Evolutionary conservation across 2,329 filamentous ascomycete genomes (phyloP), one percentile per base, ranked within the genome.

Genomic region (Thelonectria rubi): DNA sequence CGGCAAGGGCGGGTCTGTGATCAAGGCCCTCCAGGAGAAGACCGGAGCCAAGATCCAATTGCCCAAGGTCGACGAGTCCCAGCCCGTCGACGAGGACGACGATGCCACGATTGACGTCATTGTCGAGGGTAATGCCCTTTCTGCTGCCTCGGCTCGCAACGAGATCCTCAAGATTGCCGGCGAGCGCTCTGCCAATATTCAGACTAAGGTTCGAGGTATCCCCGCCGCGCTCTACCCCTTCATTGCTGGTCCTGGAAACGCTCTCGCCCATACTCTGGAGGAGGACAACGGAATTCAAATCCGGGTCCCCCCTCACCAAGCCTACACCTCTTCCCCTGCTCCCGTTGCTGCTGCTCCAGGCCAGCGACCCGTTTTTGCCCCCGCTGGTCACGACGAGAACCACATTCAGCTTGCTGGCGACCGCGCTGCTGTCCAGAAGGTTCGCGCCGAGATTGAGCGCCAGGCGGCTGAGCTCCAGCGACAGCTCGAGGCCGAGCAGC

Each of bases 161-260:
- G 90, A 92, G 70, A 95, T 99, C 71, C 84, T 92, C 72, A 90
- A 90, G 72, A 97, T 98, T 74, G 93, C 92, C 58, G 91, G 90
- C 70, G 93, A 97, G 78, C 89, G 93, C 64, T 89, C 91, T 55
- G 90, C 92, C 57, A 94, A 90, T 69, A 86, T 94, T 73, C 95
- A 87, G 79, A 85, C 93, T 59, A 92, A 91, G 70, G 79, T 99
- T 67, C 92, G 90, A 77, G 88, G 89, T 50, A 90, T 99, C 62
- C 94, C 95, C 8, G 87, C 93, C 24, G 93, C 97, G 75, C 96
- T 95, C 78, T 99, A 95, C 79, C 94, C 94, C 54, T 99, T 99
- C 82, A 90, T 99, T 76, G 90, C 93, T 21, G 93, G 93, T 50
- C 87, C 90, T 10, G 86, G 91, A 75, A 92, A 93, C 74, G 81